Evolutionary conservation across 176 grass and related monocot species (phyloP).

Genomic region (Rhynchospora tenuis): DNA sequence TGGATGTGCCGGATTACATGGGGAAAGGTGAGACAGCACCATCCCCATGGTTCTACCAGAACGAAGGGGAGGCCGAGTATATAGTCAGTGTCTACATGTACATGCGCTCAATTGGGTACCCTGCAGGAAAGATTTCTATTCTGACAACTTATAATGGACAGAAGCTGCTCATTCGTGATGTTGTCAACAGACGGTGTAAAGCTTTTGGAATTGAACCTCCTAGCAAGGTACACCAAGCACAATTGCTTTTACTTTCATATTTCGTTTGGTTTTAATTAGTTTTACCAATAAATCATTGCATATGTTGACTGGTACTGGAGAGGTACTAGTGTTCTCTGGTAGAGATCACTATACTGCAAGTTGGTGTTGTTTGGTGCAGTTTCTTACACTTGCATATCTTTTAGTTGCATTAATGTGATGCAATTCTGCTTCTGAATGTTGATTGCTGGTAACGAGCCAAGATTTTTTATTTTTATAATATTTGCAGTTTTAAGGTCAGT

Average conservation of each 20-base stretch:
- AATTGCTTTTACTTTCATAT: constrained; percentile 8
- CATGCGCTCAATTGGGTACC: constrained; percentile 89
- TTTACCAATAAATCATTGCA: not conserved
- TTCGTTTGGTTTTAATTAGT: constrained; percentile 7
- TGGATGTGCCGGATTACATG: constrained; percentile 90
- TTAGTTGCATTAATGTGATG: constrained; percentile 4
- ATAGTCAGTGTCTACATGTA: constrained; percentile 97
- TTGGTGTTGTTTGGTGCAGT: not conserved
- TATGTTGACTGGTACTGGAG: not conserved
- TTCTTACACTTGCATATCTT: not conserved
- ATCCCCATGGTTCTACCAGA: constrained; percentile 99
- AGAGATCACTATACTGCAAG: not conserved
- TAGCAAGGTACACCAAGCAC: constrained; percentile 60
- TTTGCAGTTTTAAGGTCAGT: not conserved
- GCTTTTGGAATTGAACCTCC: constrained; percentile 77
- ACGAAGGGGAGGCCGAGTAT: constrained; percentile 96
- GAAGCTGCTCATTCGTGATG: constrained; percentile 97
- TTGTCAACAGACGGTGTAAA: constrained; percentile 85
- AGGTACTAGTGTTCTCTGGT: not conserved
- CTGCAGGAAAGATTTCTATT: constrained; percentile 89
- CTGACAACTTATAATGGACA: constrained; percentile 98
- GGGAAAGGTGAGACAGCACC: constrained; percentile 85
- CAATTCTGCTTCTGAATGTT: constrained; percentile 19
- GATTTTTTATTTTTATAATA: not conserved
- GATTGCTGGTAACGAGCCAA: not conserved